Percentiles rank a stretch among this genome's conserved stretches.
These are phyloP conservation scores for Acanthamoeba divionensis DNA, from an alignment of 208 protist species.

Conservation along the genomic window DNA sequence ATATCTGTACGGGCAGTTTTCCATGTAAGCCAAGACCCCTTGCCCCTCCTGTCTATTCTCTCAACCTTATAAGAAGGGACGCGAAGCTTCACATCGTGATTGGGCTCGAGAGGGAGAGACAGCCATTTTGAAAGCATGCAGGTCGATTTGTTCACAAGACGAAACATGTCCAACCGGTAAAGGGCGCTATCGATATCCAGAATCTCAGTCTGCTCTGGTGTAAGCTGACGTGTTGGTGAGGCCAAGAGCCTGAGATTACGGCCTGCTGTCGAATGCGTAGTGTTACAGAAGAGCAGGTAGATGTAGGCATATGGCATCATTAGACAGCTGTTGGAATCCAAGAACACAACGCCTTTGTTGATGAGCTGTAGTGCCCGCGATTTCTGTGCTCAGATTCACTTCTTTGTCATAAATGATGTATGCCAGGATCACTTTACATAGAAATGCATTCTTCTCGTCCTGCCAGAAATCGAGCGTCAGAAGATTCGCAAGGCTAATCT, in stretches of 20 bases:
- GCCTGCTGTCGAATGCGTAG: conserved; percentile 30
- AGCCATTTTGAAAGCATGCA: conserved; percentile 32
- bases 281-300: conserved; percentile 30
- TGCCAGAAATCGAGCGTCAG: conserved; percentile 16
- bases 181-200: conserved; percentile 25
- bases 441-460: neutral
- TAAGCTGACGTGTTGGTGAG: conserved; percentile 4
- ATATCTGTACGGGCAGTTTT: neutral
- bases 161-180: conserved; percentile 19
- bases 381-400: conserved; percentile 2
- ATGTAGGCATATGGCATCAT: conserved; percentile 34
- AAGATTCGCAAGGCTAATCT: conserved; percentile 2
- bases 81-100: conserved; percentile 19
- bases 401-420: neutral
- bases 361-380: conserved; percentile 33
- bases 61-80: conserved; percentile 25
- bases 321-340: neutral
- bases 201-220: conserved; percentile 10
- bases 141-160: neutral
- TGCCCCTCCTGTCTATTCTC: neutral
- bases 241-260: conserved; percentile 40
- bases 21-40: too few species aligned
- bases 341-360: conserved; percentile 40
- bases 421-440: conserved; percentile 21
- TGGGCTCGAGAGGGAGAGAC: neutral